Conservation (phyloP, 192 early-diverging fungal genomes). For the Jimgerdemannia lactiflua region DNA sequence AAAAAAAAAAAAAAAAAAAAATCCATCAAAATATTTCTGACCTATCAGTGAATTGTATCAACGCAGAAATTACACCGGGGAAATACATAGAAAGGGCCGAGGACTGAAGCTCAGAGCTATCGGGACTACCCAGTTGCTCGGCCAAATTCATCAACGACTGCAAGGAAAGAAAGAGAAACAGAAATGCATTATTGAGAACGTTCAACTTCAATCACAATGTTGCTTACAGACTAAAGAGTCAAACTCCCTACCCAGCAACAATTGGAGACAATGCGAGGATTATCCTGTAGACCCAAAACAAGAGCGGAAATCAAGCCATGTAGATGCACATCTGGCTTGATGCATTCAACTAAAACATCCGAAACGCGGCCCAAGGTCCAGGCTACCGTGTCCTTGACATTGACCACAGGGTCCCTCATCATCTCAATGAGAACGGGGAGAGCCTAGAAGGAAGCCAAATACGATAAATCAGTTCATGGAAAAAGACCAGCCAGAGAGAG, state of each 20-base stretch:
- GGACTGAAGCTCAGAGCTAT: constrained; percentile 54
- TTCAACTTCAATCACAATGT: constrained; percentile 1
- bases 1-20: not conserved
- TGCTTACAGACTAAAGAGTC: not conserved
- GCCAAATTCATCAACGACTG: constrained; percentile 88
- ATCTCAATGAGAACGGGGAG: constrained; percentile 86
- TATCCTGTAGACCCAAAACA: constrained; percentile 81
- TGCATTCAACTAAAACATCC: constrained; percentile 71
- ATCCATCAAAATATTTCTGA: not conserved
- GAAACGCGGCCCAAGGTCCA: constrained; percentile 99
- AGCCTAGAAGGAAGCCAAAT: constrained; percentile 41
- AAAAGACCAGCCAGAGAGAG: not conserved
- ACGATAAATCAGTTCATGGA: not conserved
- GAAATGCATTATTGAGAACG: not conserved
- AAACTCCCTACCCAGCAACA: constrained; percentile 78
- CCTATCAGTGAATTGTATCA: constrained; percentile 72
- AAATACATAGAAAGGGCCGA: constrained; percentile 82
- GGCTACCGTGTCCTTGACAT: constrained; percentile 96
- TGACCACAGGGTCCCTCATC: constrained; percentile 82
- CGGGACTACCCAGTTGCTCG: constrained; percentile 69
- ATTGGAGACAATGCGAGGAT: constrained; percentile 87
- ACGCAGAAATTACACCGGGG: constrained; percentile 72
- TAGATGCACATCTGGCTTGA: constrained; percentile 71
- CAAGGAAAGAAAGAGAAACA: constrained; percentile 1
- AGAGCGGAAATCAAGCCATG: constrained; percentile 73